A percentile compares a stretch with the other conserved stretches of the same genome.
phyloP scores from a whole-genome alignment of 345 rosid species.

The Camelina neglecta region DNA sequence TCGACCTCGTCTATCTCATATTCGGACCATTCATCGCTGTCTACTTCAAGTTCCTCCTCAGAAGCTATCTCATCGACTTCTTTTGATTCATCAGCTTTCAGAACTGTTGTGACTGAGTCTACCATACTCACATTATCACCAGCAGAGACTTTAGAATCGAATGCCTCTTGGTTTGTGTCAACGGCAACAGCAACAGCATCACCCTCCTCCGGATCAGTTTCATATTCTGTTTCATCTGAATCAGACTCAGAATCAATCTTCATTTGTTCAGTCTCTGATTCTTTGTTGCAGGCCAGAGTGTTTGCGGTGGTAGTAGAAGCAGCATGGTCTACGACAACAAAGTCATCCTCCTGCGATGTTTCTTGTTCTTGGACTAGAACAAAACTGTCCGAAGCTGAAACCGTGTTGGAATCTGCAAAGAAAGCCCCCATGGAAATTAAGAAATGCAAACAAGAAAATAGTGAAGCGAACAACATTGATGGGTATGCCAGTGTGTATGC shows the following conservation, averaged over 20 bases:
- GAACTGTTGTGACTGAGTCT: conserved; percentile 17
- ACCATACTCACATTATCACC: conserved; percentile 13
- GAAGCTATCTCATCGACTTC: not conserved
- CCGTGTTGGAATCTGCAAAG: conserved; percentile 31
- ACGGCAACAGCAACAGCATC: conserved; percentile 24
- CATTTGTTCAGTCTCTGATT: conserved; percentile 31
- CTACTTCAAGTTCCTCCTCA: conserved; percentile 12
- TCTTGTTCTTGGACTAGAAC: conserved; percentile 25
- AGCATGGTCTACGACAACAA: conserved; percentile 31
- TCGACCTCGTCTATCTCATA: not conserved
- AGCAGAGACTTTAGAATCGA: conserved; percentile 25
- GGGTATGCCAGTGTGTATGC: not conserved
- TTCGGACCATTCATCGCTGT: conserved; percentile 41
- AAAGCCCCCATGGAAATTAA: conserved; percentile 10
- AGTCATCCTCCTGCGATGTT: conserved; percentile 26
- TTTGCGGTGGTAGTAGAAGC: conserved; percentile 7
- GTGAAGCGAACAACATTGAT: conserved; percentile 8
- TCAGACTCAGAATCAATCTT: conserved; percentile 36
- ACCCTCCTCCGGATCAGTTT: conserved; percentile 29
- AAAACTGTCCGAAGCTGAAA: conserved; percentile 9
- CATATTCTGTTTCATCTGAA: conserved; percentile 22
- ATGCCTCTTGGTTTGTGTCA: conserved; percentile 29
- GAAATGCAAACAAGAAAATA: conserved; percentile 20
- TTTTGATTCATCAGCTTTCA: conserved; percentile 12
- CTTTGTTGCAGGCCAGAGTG: conserved; percentile 25